phyloP scores from a whole-genome alignment of 1,139 yeast species.

The Casaregolazyma lundiana region DNA sequence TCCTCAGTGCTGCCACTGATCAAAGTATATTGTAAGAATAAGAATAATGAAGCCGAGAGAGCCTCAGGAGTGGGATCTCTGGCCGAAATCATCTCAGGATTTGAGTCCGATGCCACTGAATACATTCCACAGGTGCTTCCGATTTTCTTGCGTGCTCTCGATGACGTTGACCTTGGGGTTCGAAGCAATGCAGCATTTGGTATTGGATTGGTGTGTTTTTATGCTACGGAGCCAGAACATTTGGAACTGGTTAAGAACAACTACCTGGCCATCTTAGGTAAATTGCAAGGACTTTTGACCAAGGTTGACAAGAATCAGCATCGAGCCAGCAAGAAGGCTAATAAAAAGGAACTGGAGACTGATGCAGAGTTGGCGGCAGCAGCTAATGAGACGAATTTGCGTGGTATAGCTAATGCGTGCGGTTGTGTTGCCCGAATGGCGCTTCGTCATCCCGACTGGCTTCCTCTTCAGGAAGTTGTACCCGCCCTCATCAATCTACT shows the following conservation, averaged over 20 bases:
- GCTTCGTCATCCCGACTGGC: constrained; percentile 61
- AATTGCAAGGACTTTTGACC: constrained; percentile 71
- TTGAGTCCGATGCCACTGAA: constrained; percentile 60
- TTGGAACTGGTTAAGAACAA: constrained; percentile 54
- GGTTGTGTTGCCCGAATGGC: constrained; percentile 97
- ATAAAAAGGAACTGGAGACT: constrained; percentile 7
- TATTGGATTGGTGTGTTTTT: constrained; percentile 73
- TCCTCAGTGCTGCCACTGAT: constrained; percentile 67
- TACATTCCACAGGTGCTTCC: constrained; percentile 66
- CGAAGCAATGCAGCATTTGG: constrained; percentile 97
- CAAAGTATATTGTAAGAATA: constrained; percentile 54
- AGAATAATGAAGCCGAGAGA: constrained; percentile 63
- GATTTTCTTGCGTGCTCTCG: constrained; percentile 62
- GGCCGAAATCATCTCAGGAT: constrained; percentile 81
- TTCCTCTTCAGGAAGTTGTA: constrained; percentile 77
- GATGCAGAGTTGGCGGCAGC: constrained; percentile 36
- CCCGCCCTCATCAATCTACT: constrained; percentile 72
- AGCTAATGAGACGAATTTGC: constrained; percentile 76
- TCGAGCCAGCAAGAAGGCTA: constrained; percentile 20
- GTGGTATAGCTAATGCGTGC: constrained; percentile 90
- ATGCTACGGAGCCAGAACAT: constrained; percentile 29
- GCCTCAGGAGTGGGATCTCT: constrained; percentile 82
- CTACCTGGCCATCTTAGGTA: constrained; percentile 66
- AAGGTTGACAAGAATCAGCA: constrained; percentile 62
- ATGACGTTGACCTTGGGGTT: constrained; percentile 81